These are phyloP conservation scores for Rhynchospora breviuscula DNA, from an alignment of 176 grass and related monocot species.

Conservation along the genomic window DNA sequence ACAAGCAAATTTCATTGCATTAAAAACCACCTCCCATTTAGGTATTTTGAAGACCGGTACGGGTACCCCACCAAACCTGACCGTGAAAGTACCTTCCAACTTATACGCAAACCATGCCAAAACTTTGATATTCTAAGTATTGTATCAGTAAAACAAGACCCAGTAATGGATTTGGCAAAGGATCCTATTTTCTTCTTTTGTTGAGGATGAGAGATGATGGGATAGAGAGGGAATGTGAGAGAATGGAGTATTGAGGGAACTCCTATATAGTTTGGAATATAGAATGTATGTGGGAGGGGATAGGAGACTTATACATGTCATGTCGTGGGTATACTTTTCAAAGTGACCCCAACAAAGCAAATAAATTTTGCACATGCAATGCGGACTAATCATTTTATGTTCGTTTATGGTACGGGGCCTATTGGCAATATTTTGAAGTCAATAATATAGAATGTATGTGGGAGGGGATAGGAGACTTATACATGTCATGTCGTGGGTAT, in stretches of 20 bases:
- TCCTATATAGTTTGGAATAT: neutral
- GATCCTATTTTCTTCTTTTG: neutral
- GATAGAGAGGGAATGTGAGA: conserved; percentile 7
- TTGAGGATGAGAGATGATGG: neutral
- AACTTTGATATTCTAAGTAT: neutral
- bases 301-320: conserved; percentile 17
- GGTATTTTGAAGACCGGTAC: neutral
- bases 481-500: conserved; percentile 10
- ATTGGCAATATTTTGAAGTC: too few species aligned
- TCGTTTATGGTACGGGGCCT: too few species aligned
- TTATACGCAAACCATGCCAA: neutral
- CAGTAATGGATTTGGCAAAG: neutral
- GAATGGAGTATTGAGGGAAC: conserved; percentile 6
- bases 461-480: conserved; percentile 11
- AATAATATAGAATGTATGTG: conserved; percentile 22
- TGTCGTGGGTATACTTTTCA: neutral
- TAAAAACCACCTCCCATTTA: conserved; percentile 27
- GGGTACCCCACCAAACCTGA: neutral
- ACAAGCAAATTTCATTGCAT: conserved; percentile 25
- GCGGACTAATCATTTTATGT: too few species aligned
- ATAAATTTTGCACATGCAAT: neutral
- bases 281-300: conserved; percentile 12
- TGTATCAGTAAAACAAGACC: neutral
- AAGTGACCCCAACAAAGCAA: neutral
- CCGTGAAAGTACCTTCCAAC: neutral